Conservation (phyloP, 805 yeast species). For the Yarrowia keelungensis region DNA sequence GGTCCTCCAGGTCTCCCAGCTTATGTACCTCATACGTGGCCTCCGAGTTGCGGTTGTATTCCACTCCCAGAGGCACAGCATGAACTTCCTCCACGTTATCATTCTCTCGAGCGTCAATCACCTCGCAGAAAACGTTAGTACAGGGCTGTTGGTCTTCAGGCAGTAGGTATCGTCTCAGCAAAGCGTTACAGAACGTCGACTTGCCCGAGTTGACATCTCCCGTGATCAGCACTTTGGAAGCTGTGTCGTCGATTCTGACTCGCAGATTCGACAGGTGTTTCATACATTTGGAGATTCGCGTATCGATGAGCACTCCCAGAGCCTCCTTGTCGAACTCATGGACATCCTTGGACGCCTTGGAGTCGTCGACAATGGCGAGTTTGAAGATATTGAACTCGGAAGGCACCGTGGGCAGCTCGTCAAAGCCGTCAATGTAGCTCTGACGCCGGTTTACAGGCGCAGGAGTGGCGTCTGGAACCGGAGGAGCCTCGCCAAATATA, state of each 20-base stretch:
- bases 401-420: constrained; percentile 40
- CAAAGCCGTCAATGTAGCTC: constrained; percentile 23
- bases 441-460: constrained; percentile 8
- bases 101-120: constrained; percentile 81
- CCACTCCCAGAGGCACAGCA: constrained; percentile 65
- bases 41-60: constrained; percentile 63
- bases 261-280: constrained; percentile 74
- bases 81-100: constrained; percentile 86
- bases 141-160: constrained; percentile 99
- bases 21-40: constrained; percentile 66
- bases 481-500: constrained; percentile 31
- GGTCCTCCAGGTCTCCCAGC: constrained; percentile 64
- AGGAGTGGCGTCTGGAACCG: not conserved
- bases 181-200: constrained; percentile 92
- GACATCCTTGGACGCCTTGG: constrained; percentile 53
- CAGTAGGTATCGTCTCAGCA: constrained; percentile 73
- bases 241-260: constrained; percentile 86
- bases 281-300: constrained; percentile 67
- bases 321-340: constrained; percentile 70
- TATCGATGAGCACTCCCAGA: constrained; percentile 70
- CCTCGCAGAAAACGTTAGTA: constrained; percentile 95
- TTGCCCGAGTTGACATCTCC: constrained; percentile 98
- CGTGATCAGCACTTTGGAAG: constrained; percentile 92
- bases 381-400: constrained; percentile 64
- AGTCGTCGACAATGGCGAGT: constrained; percentile 60